phyloP scores from a whole-genome alignment of 495 filamentous ascomycete genomes.

The Cercophora sp. region DNA sequence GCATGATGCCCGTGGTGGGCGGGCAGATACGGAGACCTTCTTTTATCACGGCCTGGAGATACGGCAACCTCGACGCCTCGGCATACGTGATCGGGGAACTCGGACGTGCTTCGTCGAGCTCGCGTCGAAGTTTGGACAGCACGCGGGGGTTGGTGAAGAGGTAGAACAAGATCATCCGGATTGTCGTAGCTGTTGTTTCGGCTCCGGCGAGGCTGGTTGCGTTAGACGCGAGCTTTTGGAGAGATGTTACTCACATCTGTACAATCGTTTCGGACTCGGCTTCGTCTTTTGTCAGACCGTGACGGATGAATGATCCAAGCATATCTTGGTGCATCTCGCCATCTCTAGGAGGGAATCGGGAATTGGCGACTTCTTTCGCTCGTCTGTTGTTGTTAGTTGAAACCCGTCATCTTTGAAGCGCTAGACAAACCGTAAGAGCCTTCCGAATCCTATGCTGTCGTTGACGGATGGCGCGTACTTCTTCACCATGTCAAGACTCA shows the following conservation, averaged over 20 bases:
- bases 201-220: background rate
- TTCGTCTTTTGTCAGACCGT: background rate
- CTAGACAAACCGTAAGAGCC: background rate
- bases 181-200: background rate
- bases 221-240: too few relatives aligned
- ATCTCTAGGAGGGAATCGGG: background rate
- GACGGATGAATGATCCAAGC: background rate
- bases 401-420: background rate
- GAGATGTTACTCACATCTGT: background rate
- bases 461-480: background rate
- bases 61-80: constrained; percentile 31
- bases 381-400: background rate
- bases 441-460: background rate
- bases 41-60: constrained; percentile 42
- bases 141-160: background rate
- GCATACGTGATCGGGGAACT: constrained; percentile 27
- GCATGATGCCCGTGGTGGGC: constrained; percentile 35
- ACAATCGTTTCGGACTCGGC: background rate
- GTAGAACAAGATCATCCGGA: background rate
- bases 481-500: background rate
- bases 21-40: constrained; percentile 44
- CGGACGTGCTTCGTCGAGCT: background rate
- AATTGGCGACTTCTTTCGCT: background rate
- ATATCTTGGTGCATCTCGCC: background rate
- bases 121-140: background rate